phyloP scores from a whole-genome alignment of 1,284 basidiomycete species.

The Cryptococcus depauperatus region DNA sequence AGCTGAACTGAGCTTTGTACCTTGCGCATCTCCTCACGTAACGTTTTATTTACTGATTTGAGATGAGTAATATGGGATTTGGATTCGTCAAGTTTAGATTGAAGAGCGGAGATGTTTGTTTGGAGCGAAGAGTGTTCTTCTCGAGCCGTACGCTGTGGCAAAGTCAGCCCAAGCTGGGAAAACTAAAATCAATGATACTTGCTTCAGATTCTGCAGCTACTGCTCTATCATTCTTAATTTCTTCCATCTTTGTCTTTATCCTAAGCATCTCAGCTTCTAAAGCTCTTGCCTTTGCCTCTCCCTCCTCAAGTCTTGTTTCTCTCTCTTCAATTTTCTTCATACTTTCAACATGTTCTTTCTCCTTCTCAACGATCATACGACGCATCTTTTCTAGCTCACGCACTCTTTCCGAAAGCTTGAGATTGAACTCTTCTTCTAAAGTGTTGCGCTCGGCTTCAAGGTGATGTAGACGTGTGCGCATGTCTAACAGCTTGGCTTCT shows the following conservation, averaged over 20 bases:
- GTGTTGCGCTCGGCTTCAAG: constrained; percentile 43
- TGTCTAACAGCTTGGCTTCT: constrained; percentile 62
- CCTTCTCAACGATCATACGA: constrained; percentile 51
- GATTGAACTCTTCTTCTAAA: constrained; percentile 56
- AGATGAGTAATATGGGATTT: constrained; percentile 28
- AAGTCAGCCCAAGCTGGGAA: too few relatives aligned
- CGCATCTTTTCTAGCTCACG: constrained; percentile 69
- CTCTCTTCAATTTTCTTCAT: constrained; percentile 54
- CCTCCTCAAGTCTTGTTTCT: constrained; percentile 52
- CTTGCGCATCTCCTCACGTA: constrained; percentile 85
- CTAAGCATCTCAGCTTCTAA: constrained; percentile 43
- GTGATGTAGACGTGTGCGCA: constrained; percentile 48
- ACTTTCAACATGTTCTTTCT: constrained; percentile 49
- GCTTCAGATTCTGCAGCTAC: constrained; percentile 45
- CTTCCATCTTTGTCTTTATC: constrained; percentile 45
- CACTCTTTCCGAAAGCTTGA: constrained; percentile 48
- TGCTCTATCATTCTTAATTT: constrained; percentile 49
- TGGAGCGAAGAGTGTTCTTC: constrained; percentile 42
- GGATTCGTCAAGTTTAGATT: constrained; percentile 43
- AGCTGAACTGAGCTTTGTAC: constrained; percentile 81
- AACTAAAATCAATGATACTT: constrained; percentile 11
- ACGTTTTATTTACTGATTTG: constrained; percentile 59
- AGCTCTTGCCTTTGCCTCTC: constrained; percentile 54
- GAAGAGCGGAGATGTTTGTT: constrained; percentile 33
- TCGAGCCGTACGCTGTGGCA: constrained; percentile 38